Evolutionary conservation across 768 basidiomycete species (phyloP), one percentile per base, ranked within the genome.

Genomic region (Rhodocollybia butyracea): DNA sequence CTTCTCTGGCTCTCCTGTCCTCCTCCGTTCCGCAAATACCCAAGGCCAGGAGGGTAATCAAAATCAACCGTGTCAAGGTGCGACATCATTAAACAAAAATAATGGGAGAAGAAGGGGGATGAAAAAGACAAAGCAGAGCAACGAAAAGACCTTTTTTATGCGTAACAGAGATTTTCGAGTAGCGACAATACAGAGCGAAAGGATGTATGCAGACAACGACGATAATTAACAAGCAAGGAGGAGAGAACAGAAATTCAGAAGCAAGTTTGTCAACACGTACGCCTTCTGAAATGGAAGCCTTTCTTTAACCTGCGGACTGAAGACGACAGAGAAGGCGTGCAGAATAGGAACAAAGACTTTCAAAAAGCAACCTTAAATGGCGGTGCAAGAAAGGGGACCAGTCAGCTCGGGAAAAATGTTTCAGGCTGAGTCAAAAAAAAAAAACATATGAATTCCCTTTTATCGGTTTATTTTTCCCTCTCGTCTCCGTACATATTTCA

Each of bases 141-240:
- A 12, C 30, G 29, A 15, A n/a, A 10, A 42, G 30, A 2, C n/a
- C 24, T 41, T 42, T 53, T 53, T 42, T 53, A 31, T 42, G 1
- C n/a, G 39, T 30, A 22, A 29, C 39, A 53, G 36, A 31, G n/a
- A 53, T 29, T 40, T 24, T 46, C n/a, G 27, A 13, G 22, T 19
- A 53, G 26, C 51, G 40, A 53, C 38, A 42, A 53, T 53, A 40
- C 51, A 40, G 31, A 29, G 51, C n/a, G 48, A 21, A 53, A 21
- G 19, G 31, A 41, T 51, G 26, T 27, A 42, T 41, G 51, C 51
- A 53, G 41, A 32, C 51, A 43, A 40, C 51, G 51, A 53, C 34
- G 39, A 53, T 7, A 31, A 43, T 29, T 53, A 53, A 29, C 39
- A 53, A 53, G 17, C 15, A 43, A 26, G 31, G 30, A 32, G 34